Evolutionary conservation across 768 basidiomycete species (phyloP), one percentile per base, ranked within the genome.

Genomic region (Hemileccinum impolitum): DNA sequence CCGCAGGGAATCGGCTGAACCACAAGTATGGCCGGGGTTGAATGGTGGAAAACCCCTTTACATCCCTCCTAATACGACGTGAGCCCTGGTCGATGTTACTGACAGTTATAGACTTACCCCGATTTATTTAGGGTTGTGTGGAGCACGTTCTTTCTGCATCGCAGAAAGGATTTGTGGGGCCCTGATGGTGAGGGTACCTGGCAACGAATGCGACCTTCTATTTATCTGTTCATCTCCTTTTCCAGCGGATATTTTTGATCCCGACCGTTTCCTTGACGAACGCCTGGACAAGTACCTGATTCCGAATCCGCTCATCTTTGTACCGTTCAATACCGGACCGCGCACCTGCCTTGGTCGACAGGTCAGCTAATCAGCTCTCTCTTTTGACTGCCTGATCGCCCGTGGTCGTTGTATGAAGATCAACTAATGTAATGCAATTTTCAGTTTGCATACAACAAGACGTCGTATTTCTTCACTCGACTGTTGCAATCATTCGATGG

Each of bases 271-370:
- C 71, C 62, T 85, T 38, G 84, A 86, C 47, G 72, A 74, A 12
- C 71, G 84, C 25, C 55, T 80, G 7, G 71, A 73, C 47, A 76
- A 75, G 55, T 80, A 80, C 49, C 68, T 83, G 18, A 70, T 68
- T 0, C 72, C 75, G 3, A 84, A 84, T 51, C 82, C 83, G 1
- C 83, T 78, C 70, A 85, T 87, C 52, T 86, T 85, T 63, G 65
- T 80, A 4, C 83, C 84, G 0, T 85, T 85, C 68, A 84, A 84
- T 50, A 81, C 81, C 1, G 84, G 81, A 1, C 84, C 83, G 6
- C 71, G 84, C 10, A 80, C 82, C 51, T 85, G 84, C 47, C 71
- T 83, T 9, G 84, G 77, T 1, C 75, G 76, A 53, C 74, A 75
- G 63, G 65, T 30, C 28, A 30, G 28, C 9, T 8, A 30, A 30